Conservation (phyloP, 176 grass and related monocot species). For the Bolboschoenus planiculmis region DNA sequence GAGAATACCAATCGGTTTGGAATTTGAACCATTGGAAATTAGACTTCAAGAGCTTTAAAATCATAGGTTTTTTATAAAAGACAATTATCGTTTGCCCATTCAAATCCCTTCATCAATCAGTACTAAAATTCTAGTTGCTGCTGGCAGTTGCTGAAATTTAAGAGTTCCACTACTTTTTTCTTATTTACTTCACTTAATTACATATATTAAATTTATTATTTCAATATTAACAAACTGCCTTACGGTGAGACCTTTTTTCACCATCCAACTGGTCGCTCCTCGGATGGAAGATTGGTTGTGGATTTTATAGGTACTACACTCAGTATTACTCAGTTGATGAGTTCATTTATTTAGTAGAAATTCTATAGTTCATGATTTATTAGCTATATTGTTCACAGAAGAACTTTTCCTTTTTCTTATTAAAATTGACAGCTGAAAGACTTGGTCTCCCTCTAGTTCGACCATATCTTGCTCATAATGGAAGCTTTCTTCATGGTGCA, state of each 20-base stretch:
- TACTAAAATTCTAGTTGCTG: too few species aligned
- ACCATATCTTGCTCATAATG: slow-evolving; percentile 51
- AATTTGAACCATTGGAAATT: too few species aligned
- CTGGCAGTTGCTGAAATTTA: too few species aligned
- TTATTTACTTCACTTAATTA: too few species aligned
- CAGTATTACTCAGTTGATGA: background rate
- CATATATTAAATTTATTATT: too few species aligned
- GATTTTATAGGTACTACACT: slow-evolving; percentile 16
- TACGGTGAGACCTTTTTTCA: slow-evolving; percentile 11
- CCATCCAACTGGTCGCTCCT: slow-evolving; percentile 21
- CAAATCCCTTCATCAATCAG: too few species aligned
- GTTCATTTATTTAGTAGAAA: background rate
- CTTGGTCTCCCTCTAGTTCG: slow-evolving; percentile 54
- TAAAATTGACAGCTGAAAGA: slow-evolving; percentile 40
- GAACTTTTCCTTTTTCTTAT: background rate
- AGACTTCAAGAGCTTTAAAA: too few species aligned
- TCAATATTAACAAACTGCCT: slow-evolving; percentile 11
- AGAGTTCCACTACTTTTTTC: too few species aligned
- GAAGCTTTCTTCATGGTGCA: slow-evolving; percentile 45
- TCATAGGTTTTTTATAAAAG: too few species aligned
- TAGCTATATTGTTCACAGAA: background rate
- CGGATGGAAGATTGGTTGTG: slow-evolving; percentile 17
- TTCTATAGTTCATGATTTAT: background rate
- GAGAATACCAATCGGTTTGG: too few species aligned
- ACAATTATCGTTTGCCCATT: too few species aligned